Conservation (phyloP, 306 rosid genomes). For the Begonia loranthoides region DNA sequence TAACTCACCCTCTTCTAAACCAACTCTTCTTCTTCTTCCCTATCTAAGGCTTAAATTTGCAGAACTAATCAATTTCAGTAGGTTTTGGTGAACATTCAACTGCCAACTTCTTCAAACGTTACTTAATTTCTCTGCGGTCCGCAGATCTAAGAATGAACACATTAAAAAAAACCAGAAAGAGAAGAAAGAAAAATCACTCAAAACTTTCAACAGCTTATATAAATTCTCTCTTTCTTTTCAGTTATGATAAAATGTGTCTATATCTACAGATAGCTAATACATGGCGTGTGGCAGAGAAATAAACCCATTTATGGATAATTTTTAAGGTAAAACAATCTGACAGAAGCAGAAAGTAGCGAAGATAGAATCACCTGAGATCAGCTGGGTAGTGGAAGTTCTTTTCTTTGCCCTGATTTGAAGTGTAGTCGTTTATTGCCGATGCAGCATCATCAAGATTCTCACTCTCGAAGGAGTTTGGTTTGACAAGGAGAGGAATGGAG, state of each 20-base stretch:
- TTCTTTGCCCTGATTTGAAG: background rate
- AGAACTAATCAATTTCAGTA: background rate
- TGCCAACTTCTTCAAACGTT: background rate
- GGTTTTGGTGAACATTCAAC: background rate
- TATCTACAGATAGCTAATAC: no score
- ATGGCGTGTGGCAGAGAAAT: background rate
- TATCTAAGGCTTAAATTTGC: no score
- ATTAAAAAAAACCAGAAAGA: no score
- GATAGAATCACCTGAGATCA: background rate
- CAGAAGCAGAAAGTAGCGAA: background rate
- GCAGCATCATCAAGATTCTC: conserved; percentile 6
- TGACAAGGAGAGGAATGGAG: background rate
- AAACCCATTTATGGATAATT: background rate
- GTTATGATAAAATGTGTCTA: no score
- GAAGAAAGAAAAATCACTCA: no score
- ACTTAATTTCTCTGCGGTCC: no score
- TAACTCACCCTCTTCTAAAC: no score
- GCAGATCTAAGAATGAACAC: no score
- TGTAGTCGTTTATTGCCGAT: background rate
- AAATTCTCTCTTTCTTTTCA: no score
- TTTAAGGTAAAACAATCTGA: background rate
- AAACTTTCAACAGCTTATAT: no score
- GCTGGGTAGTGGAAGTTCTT: background rate
- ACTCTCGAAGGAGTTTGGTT: background rate
- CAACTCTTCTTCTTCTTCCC: background rate